Base-by-base conservation (phyloP, 1,284 basidiomycete genomes). In the Microbotryum violaceum region DNA sequence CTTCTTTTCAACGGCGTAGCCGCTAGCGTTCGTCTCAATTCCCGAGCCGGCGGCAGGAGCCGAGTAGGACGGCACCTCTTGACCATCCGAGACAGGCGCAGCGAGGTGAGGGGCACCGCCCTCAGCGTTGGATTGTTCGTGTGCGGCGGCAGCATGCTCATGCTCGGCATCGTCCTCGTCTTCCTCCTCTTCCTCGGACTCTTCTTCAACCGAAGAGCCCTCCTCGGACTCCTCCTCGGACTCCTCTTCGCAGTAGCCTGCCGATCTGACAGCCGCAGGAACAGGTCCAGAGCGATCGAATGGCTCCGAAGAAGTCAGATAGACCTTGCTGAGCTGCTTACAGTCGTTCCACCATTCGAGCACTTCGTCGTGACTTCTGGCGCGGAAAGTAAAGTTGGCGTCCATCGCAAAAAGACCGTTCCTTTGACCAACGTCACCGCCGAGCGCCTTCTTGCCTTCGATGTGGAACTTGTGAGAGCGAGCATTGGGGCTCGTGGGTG, bases 291-390 rank as follows among this genome's bases (percentile, higher is more conserved):
- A 86, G 58, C 94, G 81, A 78, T 97, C 91, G 80, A 97, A 89
- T 74, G 86, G 83, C 79, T 97, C 94, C 67, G 87, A 89, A 56
- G 92, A 91, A 59, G 97, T 91, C 60, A 98, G 68, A 77, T 97
- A 98, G 68, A 94, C 81, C 62, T 93, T 92, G 74, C 90, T 93
- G 61, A 98, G 81, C 91, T 97, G 96, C 71, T 92, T 82, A 59
- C 96, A 82, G 76, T 97, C 96, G 77, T 97, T 97, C 94, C 96
- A 98, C 89, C 96, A 97, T 78, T 97, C 94, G 91, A 97, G 93
- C 89, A 97, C 91, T 74, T 97, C 94, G 70, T 97, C 93, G 73
- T 90, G 85, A 69, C 84, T 87, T 66, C 93, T 81, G 50, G 89
- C 84, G 56, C 92, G 84, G 82, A 98, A 97, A 52, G 86, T 91